Evolutionary conservation across 2,329 filamentous ascomycete species (phyloP), one percentile per base, ranked within the genome.

Genomic region (Ophiostoma sp.): DNA sequence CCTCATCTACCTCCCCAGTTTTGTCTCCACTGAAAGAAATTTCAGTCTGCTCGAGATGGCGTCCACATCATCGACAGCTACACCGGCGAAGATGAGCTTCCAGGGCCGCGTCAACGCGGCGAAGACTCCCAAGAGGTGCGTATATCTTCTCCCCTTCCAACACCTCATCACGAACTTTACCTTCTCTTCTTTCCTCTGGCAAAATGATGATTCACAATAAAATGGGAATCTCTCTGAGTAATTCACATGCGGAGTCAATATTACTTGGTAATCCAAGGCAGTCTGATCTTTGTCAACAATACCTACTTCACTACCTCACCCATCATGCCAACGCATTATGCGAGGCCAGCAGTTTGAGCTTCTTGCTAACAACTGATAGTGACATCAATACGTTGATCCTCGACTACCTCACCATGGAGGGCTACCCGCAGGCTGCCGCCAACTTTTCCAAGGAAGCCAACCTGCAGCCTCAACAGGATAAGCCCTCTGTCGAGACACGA

Each of bases 151-250:
- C 36, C 70, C 70, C 69, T 50, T 59, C 15, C 68, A 25, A 57
- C 12, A 42, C 36, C 33, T 36, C 33, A 25, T 31, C 63, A 15
- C 15, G 8, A 19, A 19, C 6, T 76, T 39, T 28, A 69, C 79
- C 72, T 42, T 72, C 64, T 33, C 11, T 31, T 68, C 72, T 28
- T 28, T 19, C 39, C 55, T 63, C 79, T 78, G 81, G 79, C 78
- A 80, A 85, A 78, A 86, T 90, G 87, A 97, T 97, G 95, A 97
- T 93, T 86, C 87, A 84, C 87, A 87, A 91, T 91, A 93, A 91
- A 97, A 97, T 99, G 96, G 96, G 96, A 99, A 99, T 99, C 96
- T 99, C 97, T 99, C 96, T 92, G 93, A 98, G 93, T 88, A 87
- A 89, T 86, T 84, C 77, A 82, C 84, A 88, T 99, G 96, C 93